phyloP scores from a whole-genome alignment of 73 alveolate species.

The Paramecium sonneborni region DNA sequence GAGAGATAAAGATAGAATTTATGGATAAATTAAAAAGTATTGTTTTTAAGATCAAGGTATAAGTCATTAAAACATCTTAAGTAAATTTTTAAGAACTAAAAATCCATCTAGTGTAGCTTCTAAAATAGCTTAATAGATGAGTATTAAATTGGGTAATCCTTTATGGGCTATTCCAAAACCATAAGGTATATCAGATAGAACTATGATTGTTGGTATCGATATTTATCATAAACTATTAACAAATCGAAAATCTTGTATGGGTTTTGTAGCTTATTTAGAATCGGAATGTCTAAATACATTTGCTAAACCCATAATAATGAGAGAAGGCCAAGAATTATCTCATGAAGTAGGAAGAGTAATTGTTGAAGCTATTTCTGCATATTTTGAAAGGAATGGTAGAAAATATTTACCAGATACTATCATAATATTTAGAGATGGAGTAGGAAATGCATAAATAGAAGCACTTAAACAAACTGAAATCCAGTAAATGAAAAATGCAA shows the following conservation, averaged over 20 bases:
- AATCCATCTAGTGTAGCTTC: conserved; percentile 38
- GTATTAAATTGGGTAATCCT: conserved; percentile 42
- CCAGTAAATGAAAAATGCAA: not conserved
- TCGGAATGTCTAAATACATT: not conserved
- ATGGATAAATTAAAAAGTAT: not conserved
- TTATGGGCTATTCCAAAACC: conserved; percentile 44
- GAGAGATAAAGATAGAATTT: conserved; percentile 37
- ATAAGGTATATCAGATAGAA: not conserved
- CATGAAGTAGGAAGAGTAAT: conserved; percentile 10
- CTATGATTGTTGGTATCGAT: conserved; percentile 47
- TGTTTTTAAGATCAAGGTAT: conserved; percentile 25
- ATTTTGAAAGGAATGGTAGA: conserved; percentile 41
- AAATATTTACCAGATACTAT: conserved; percentile 67
- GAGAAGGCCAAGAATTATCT: conserved; percentile 21
- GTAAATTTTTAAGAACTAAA: conserved; percentile 7
- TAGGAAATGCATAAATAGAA: conserved; percentile 45
- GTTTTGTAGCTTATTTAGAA: conserved; percentile 58
- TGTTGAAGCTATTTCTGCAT: conserved; percentile 16
- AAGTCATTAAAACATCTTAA: not conserved
- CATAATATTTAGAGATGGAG: conserved; percentile 74
- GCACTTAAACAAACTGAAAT: conserved; percentile 31
- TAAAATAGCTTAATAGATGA: conserved; percentile 47
- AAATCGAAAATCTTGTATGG: conserved; percentile 61
- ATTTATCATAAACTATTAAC: conserved; percentile 16
- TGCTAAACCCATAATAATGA: conserved; percentile 17